Conservation (phyloP, 805 yeast species). For the Cyberlindnera suaveolens region DNA sequence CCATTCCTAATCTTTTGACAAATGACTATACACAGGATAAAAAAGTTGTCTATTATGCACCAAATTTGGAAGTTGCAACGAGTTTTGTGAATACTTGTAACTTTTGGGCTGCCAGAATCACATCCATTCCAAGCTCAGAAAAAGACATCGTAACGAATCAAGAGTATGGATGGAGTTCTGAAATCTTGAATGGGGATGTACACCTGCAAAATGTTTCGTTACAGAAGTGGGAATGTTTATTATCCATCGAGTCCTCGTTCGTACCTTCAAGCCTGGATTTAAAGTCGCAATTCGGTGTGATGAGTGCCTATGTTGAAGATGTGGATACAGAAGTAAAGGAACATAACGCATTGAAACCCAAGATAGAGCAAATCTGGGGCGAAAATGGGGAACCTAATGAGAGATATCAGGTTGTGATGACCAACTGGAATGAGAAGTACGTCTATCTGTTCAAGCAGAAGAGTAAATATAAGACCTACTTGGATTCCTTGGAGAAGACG, state of each 20-base stretch:
- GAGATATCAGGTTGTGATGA: constrained; percentile 28
- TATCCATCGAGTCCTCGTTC: constrained; percentile 24
- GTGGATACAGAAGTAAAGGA: constrained; percentile 34
- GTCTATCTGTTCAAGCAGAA: constrained; percentile 30
- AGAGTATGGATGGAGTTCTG: constrained; percentile 72
- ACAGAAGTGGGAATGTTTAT: constrained; percentile 21
- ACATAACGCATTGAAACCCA: constrained; percentile 37
- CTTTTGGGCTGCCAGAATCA: constrained; percentile 84
- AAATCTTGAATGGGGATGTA: constrained; percentile 12
- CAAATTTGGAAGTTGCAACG: constrained; percentile 46
- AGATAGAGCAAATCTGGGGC: constrained; percentile 32
- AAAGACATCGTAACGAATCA: constrained; percentile 64
- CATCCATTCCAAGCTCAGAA: constrained; percentile 68
- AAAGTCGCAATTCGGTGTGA: constrained; percentile 32
- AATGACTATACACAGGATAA: constrained; percentile 17
- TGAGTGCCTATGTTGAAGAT: constrained; percentile 33
- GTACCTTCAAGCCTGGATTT: constrained; percentile 25
- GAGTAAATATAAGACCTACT: constrained; percentile 28
- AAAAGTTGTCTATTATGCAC: constrained; percentile 20
- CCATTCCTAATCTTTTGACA: constrained; percentile 18
- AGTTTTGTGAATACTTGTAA: constrained; percentile 74
- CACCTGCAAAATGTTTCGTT: constrained; percentile 19
- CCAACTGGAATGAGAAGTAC: constrained; percentile 37
- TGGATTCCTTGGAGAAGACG: constrained; percentile 28
- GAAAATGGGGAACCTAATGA: constrained; percentile 2